Base-by-base conservation (phyloP, 2,329 filamentous ascomycete genomes). In the Botrytis hyacinthi region DNA sequence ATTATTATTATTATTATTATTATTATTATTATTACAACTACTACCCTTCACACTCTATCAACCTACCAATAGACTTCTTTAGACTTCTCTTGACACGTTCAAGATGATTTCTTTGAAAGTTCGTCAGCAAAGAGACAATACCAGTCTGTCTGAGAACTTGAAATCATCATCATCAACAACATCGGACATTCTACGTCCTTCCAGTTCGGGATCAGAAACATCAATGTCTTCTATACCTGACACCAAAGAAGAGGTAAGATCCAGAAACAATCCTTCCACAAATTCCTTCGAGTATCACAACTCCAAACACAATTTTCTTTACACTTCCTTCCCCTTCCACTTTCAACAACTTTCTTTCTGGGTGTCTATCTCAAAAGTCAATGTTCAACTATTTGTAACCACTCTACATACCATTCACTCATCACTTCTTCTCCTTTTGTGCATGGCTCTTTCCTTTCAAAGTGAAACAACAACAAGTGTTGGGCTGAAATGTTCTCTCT, bases 81-180 rank as follows among this genome's bases (percentile, higher is more conserved):
- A 20, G 48, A 54, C 26, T 68, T 57, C 35, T 57, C 16, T 29
- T 57, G 35, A 18, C 2, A n/a, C 1, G 6, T 40, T n/a, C 35
- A 69, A 22, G 16, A 69, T 57, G 66, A 44, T 69, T 69, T 69
- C 66, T 57, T n/a, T 57, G 0, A 69, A 69, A 20, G 26, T 20
- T 9, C 37, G 37, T 22, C 66, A 44, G 20, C 66, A 57, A 9
- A 18, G n/a, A 26, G 9, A 26, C 5, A 26, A 59, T 22, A 7
- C n/a, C 5, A 42, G 48, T 69, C 18, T 69, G 7, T 57, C 48
- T 4, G 10, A 42, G 4, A 42, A 16, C 29, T 18, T n/a, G 1
- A 57, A 29, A 18, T 32, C 4, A 42, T 32, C 4, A 42, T 32
- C 35, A 32, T 26, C 35, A 14, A 29, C 8, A 32, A 32, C 16